phyloP scores from a whole-genome alignment of 495 filamentous ascomycete species.

The Choiromyces venosus region DNA sequence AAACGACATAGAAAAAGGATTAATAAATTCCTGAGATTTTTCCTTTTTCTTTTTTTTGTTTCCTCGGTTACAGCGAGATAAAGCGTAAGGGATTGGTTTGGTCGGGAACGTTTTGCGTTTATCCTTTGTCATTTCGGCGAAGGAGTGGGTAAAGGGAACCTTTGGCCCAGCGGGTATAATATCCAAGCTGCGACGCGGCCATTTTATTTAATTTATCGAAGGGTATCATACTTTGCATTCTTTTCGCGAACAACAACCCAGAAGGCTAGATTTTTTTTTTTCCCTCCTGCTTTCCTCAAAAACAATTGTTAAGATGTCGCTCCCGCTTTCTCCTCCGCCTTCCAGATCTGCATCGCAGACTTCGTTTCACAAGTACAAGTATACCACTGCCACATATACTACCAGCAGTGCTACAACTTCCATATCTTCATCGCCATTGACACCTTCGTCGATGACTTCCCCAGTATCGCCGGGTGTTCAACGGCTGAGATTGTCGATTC shows the following conservation, averaged over 20 bases:
- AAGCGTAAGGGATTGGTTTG: constrained; percentile 1
- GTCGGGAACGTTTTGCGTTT: background rate
- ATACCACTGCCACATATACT: background rate
- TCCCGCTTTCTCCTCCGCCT: constrained; percentile 22
- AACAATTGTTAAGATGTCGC: constrained; percentile 14
- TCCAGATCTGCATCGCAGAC: constrained; percentile 27
- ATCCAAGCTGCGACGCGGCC: background rate
- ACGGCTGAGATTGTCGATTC: constrained; percentile 4
- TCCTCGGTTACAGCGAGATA: background rate
- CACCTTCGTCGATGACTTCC: background rate
- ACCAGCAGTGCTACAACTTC: background rate
- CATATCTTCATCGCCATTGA: constrained; percentile 10
- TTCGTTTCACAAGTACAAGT: constrained; percentile 15
- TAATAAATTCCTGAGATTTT: background rate
- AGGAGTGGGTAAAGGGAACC: background rate
- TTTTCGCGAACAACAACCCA: too few relatives aligned
- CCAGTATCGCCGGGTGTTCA: background rate
- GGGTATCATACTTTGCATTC: background rate
- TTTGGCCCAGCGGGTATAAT: background rate
- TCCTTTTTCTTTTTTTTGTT: too few relatives aligned
- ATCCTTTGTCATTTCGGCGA: background rate
- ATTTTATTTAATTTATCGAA: background rate
- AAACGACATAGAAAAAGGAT: background rate
- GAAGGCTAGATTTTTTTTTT: background rate
- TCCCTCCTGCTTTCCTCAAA: background rate